Conservation (phyloP, 306 rosid species). For the Acacia crassicarpa region DNA sequence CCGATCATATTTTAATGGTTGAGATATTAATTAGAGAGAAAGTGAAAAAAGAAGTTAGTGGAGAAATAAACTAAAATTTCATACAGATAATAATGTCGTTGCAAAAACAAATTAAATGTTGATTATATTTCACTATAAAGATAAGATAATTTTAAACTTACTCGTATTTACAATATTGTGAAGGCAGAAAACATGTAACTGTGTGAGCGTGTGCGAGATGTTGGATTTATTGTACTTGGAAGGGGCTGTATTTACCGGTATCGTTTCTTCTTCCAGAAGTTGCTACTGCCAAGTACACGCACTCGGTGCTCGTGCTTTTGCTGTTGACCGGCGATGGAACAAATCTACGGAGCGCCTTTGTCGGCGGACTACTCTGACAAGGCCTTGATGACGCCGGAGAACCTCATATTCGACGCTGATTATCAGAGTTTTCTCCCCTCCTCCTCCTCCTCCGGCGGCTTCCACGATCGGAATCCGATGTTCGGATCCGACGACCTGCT, state of each 20-base stretch:
- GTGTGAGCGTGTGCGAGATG: not conserved
- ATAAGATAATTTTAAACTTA: not conserved
- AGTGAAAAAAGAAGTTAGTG: too few relatives aligned
- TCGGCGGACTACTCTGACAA: conserved; percentile 55
- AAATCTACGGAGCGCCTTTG: conserved; percentile 58
- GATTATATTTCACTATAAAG: not conserved
- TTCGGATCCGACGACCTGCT: conserved; percentile 73
- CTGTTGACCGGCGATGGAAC: conserved; percentile 45
- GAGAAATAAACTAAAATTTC: too few relatives aligned
- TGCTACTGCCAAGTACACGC: not conserved
- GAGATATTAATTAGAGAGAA: too few relatives aligned
- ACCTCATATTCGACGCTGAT: conserved; percentile 58
- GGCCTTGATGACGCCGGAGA: conserved; percentile 77
- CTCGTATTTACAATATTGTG: not conserved
- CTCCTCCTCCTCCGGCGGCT: conserved; percentile 38
- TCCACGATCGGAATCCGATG: conserved; percentile 53
- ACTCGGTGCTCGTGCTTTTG: not conserved
- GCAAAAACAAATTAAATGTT: not conserved
- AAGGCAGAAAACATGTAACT: not conserved
- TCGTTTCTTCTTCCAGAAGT: conserved; percentile 29
- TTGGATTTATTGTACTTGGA: not conserved
- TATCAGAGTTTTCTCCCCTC: conserved; percentile 53
- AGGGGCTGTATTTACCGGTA: not conserved
- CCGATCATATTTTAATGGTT: too few relatives aligned
- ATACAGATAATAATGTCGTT: not conserved